Base-by-base conservation (phyloP, 2,329 filamentous ascomycete species). In the Bipolaris victoriae region DNA sequence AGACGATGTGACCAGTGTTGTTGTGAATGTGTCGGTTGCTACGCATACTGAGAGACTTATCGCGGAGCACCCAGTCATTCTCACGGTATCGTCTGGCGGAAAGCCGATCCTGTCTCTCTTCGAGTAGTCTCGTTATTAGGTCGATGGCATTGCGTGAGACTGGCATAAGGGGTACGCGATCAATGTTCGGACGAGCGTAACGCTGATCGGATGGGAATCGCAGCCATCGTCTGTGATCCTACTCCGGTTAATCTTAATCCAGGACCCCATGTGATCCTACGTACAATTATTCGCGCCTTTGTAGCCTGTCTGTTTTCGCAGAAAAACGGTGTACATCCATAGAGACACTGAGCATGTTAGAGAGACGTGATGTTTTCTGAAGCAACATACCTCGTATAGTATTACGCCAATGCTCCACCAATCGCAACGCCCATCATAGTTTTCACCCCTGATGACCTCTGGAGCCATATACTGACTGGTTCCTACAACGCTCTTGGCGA, bases 391-490 rank as follows among this genome's bases (percentile, higher is more conserved):
- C 76, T 98, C 94, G 70, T 91, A 98, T 55, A 98, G 78, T 71
- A 98, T 97, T 71, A 98, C 88, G 51, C 92, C 94, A 66, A 98
- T 86, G 77, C 93, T 97, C 94, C 91, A 98, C 92, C 86, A 98
- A 77, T 98, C 94, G 77, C 94, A 98, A 70, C 94, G 85, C 29
- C 91, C 94, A 77, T 98, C 95, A 75, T 98, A 98, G 36, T 84
- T 79, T 47, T 92, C 85, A 26, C 93, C 91, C 63, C 85, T 82
- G 56, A 97, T 88, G 16, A 98, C 91, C 79, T 98, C 95, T 1
- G 94, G 94, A 0, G 95, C 94, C 95, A 97, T 98, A 79, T 98
- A 98, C 73, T 97, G 94, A 73, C 92, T 97, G 2, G 95, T 98
- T 2, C 94, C 94, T 10, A 98, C 94, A 1, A 97, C 88, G 44